A percentile compares a stretch with the other conserved stretches of the same genome.
phyloP scores from a whole-genome alignment of 345 rosid species.

The Sonneratia caseolaris region DNA sequence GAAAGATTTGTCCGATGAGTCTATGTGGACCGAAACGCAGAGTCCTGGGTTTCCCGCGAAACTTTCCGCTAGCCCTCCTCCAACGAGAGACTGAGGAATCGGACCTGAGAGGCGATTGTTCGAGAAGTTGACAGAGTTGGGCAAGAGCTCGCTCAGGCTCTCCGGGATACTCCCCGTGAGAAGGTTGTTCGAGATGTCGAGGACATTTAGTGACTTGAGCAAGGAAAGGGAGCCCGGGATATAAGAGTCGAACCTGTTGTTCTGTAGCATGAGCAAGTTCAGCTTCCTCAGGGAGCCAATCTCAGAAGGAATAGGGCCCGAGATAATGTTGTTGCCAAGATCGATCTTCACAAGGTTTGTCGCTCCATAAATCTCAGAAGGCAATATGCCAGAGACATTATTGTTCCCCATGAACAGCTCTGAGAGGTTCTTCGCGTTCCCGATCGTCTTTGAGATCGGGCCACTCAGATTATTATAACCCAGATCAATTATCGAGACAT shows the following conservation, averaged over 20 bases:
- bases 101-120: constrained; percentile 80
- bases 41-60: constrained; percentile 78
- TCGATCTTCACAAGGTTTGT: constrained; percentile 78
- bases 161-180: constrained; percentile 71
- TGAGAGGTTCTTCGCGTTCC: constrained; percentile 62
- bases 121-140: constrained; percentile 69
- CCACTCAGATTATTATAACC: constrained; percentile 58
- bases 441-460: constrained; percentile 41
- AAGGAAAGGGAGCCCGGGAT: constrained; percentile 63
- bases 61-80: constrained; percentile 69
- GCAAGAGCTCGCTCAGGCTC: constrained; percentile 46
- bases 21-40: constrained; percentile 43
- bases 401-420: constrained; percentile 76
- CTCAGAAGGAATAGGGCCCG: constrained; percentile 72
- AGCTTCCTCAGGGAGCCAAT: constrained; percentile 63
- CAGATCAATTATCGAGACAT: constrained; percentile 76
- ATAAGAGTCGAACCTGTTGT: constrained; percentile 49
- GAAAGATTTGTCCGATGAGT: constrained; percentile 37
- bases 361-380: constrained; percentile 57
- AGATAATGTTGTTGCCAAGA: constrained; percentile 60
- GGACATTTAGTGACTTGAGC: constrained; percentile 69
- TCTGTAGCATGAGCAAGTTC: constrained; percentile 60
- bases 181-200: constrained; percentile 69
- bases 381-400: constrained; percentile 54
- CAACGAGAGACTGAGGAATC: constrained; percentile 56